phyloP scores from a whole-genome alignment of 305 asterid genomes.

The Fraxinus ornus region DNA sequence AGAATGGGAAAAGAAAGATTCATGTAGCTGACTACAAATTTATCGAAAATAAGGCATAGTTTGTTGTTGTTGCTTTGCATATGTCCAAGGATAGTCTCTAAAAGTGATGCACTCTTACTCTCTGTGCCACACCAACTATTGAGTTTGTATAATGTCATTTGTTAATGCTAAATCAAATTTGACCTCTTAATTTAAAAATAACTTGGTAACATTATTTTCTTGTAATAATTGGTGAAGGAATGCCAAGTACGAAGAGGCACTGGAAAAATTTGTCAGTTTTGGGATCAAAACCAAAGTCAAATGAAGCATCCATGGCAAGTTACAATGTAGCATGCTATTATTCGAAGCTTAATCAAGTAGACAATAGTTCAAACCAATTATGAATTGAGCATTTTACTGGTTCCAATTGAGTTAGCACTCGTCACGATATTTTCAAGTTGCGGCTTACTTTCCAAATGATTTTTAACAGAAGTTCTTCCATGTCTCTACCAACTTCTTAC shows the following conservation, averaged over 20 bases:
- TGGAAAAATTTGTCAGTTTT: constrained; percentile 83
- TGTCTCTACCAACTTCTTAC: no score
- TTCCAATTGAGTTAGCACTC: no score
- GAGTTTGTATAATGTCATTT: neutral
- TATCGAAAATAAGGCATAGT: neutral
- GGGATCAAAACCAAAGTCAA: constrained; percentile 75
- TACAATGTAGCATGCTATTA: constrained; percentile 95
- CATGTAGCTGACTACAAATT: neutral
- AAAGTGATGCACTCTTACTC: neutral
- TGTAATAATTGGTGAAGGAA: constrained; percentile 37
- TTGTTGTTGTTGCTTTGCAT: neutral
- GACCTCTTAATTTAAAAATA: neutral
- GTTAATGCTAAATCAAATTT: neutral
- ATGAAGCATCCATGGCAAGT: constrained; percentile 77
- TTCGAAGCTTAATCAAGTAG: constrained; percentile 84
- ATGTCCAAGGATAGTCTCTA: neutral
- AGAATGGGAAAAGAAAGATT: neutral
- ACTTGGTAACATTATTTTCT: neutral
- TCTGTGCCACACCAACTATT: neutral
- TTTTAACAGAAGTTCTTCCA: no score
- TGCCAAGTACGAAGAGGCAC: constrained; percentile 72
- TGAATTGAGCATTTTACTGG: no score
- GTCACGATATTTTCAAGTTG: no score
- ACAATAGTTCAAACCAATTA: no score
- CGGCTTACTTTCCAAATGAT: no score